Conservation (phyloP, 306 rosid species). For the Erythrophleum fordii region DNA sequence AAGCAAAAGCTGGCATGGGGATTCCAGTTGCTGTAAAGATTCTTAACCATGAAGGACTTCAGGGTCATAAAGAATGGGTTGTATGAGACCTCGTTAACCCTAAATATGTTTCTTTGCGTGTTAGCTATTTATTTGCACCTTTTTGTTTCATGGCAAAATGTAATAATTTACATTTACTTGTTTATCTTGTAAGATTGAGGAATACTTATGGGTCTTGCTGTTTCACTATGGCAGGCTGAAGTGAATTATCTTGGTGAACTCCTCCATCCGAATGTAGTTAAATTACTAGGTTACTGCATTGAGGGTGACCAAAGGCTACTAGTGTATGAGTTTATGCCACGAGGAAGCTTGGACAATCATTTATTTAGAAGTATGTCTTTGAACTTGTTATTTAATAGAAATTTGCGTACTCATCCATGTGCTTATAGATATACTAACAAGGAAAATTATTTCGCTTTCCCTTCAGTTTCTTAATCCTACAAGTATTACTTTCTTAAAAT, state of each 20-base stretch:
- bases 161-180: not conserved
- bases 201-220: not conserved
- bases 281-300: slow-evolving; percentile 62
- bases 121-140: not conserved
- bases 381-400: not conserved
- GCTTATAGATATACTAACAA: not conserved
- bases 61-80: slow-evolving; percentile 78
- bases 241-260: slow-evolving; percentile 63
- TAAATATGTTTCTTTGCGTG: not conserved
- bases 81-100: slow-evolving; percentile 40
- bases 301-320: slow-evolving; percentile 65
- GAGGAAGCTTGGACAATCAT: slow-evolving; percentile 79
- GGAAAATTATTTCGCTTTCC: not conserved
- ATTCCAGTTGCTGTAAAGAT: slow-evolving; percentile 70
- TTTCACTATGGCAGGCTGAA: slow-evolving; percentile 62
- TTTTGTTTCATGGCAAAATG: not conserved
- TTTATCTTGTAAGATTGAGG: slow-evolving; percentile 1
- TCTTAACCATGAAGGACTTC: slow-evolving; percentile 55
- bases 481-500: too few species aligned
- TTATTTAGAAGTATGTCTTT: slow-evolving; percentile 56
- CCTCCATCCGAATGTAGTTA: slow-evolving; percentile 60
- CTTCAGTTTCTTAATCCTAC: not conserved
- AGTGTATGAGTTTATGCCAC: slow-evolving; percentile 67
- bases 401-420: not conserved
- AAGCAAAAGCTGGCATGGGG: slow-evolving; percentile 46